Percentiles rank a stretch among this genome's conserved stretches.
These are phyloP conservation scores for Emericellopsis cladophorae DNA, from an alignment of 2,329 filamentous ascomycete genomes.

Conservation along the genomic window DNA sequence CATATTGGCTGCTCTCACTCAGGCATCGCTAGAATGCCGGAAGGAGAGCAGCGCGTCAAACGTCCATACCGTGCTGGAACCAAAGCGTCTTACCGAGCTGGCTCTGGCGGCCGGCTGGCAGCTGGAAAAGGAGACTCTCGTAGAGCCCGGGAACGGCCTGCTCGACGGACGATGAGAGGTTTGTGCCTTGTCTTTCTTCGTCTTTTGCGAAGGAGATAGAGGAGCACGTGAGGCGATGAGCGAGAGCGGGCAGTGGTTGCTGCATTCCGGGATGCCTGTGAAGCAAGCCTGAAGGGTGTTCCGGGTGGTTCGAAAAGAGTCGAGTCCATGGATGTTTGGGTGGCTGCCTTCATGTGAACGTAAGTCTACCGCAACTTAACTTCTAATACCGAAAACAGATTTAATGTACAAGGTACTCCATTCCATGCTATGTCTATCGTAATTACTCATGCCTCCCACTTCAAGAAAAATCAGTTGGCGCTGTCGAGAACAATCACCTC, in stretches of 20 bases:
- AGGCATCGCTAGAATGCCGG: constrained; percentile 27
- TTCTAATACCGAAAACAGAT: too few relatives aligned
- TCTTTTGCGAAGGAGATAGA: neutral
- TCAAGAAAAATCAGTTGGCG: constrained; percentile 22
- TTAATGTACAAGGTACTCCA: neutral
- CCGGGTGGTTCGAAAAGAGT: neutral
- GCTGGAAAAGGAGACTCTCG: neutral
- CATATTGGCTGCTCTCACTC: constrained; percentile 34
- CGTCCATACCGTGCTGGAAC: constrained; percentile 14
- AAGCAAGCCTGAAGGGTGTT: constrained; percentile 1
- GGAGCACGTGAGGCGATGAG: constrained; percentile 1
- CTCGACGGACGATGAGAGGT: constrained; percentile 1
- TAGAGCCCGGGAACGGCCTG: neutral
- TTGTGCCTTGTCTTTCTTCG: neutral
- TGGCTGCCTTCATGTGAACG: neutral
- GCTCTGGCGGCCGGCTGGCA: neutral
- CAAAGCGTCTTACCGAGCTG: neutral
- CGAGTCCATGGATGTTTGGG: constrained; percentile 1
- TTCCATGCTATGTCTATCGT: neutral
- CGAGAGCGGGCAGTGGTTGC: neutral
- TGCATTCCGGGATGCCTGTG: constrained; percentile 1
- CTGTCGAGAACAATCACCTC: constrained; percentile 60
- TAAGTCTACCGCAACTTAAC: too few relatives aligned
- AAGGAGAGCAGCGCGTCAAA: constrained; percentile 26
- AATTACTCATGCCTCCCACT: neutral